Evolutionary conservation across 2,329 filamentous ascomycete genomes (phyloP), one percentile per base, ranked within the genome.

Genomic region (Sporothrix curviconia): DNA sequence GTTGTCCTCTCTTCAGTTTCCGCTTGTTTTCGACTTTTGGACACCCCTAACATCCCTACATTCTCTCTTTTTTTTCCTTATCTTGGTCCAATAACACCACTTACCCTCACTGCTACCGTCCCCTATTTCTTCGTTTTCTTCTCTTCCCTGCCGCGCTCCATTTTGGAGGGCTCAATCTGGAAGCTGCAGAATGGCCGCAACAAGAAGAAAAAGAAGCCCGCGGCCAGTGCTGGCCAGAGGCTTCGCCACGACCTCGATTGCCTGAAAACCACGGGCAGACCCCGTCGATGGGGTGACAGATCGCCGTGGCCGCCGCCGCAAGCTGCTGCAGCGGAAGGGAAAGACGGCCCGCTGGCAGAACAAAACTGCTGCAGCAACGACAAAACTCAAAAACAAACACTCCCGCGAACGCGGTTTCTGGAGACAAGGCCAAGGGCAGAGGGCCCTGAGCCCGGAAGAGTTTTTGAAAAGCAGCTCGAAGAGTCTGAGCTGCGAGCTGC

Each of bases 181-280:
- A 50, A 17, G 42, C 34, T 44, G 28, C 34, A 66, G 61, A 63
- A 92, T 92, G 89, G 86, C 87, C 58, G 75, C 59, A 85, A 78
- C 67, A 88, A 90, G 73, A 96, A 95, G 76, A 96, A 96, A 76
- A 95, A 90, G 78, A 97, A 96, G 81, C 80, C 88, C 56, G 82
- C 83, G 25, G 83, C 86, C 32, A 97, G 96, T 72, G 90, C 92
- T 59, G 90, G n/a, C 91, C 39, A 82, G 94, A 71, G 94, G 92
- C 17, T 95, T 96, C 74, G 90, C 92, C 63, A 99, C 94, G 5
- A 95, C 90, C 12, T 97, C 92, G 1, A 81, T 95, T 59, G 90
- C 91, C 43, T 95, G 90, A 24, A 95, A 92, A 65, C 79, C 84
- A 8, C 81, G 89, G 69, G 77, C 81, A 46, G 90, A 92, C 60